Conservation (phyloP, 441 rosid species). For the Theobroma grandiflorum region DNA sequence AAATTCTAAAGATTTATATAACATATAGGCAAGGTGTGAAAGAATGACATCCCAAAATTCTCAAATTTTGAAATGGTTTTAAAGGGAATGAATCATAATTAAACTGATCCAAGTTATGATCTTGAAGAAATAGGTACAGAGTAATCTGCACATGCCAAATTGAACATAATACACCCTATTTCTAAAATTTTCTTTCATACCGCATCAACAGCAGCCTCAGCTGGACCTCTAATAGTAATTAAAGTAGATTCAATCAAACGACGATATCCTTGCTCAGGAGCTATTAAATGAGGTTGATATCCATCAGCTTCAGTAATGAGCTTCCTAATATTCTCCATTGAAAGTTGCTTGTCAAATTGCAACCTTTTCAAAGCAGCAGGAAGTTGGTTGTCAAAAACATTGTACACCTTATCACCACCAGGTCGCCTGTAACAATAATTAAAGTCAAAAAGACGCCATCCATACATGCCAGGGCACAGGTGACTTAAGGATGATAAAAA, state of each 20-base stretch:
- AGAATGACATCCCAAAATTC: background rate
- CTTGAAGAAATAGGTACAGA: background rate
- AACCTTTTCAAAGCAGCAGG: slow-evolving; percentile 97
- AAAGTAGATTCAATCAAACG: slow-evolving; percentile 93
- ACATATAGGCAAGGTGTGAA: background rate
- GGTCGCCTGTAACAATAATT: slow-evolving; percentile 71
- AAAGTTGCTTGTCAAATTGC: slow-evolving; percentile 95
- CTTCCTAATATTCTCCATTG: slow-evolving; percentile 96
- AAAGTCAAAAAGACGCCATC: background rate
- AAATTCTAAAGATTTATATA: background rate
- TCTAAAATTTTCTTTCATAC: slow-evolving; percentile 49
- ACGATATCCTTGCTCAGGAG: slow-evolving; percentile 99
- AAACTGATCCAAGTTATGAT: background rate
- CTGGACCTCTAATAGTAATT: slow-evolving; percentile 92
- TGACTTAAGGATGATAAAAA: background rate
- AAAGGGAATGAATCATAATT: background rate
- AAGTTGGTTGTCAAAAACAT: slow-evolving; percentile 95
- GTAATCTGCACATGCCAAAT: background rate
- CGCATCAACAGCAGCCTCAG: slow-evolving; percentile 99
- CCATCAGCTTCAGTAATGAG: slow-evolving; percentile 99
- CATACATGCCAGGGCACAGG: background rate
- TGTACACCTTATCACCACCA: slow-evolving; percentile 94
- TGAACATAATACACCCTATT: background rate
- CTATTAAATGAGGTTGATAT: slow-evolving; percentile 97
- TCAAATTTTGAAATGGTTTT: background rate